Base-by-base conservation (phyloP, 192 early-diverging fungal genomes). In the Coemansia sp. region DNA sequence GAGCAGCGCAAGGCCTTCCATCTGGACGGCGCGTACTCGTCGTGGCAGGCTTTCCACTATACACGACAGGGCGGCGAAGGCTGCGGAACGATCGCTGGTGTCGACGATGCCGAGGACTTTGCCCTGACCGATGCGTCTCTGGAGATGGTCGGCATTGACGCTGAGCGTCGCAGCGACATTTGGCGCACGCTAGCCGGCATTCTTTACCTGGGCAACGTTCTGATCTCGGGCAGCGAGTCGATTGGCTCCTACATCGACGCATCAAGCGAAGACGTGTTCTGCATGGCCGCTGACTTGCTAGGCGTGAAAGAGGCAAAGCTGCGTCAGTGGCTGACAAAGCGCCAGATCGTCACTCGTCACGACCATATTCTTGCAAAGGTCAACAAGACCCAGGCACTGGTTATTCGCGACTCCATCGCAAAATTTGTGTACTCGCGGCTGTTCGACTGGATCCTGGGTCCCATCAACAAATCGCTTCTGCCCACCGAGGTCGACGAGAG, bases 171-270 rank as follows among this genome's bases (percentile, higher is more conserved):
- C 45, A 87, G 85, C 17, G 88, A 93, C 65, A 91, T 96, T 62
- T 93, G 92, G 80, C 89, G 92, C 67, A 83, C 91, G 38, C 69
- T 98, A 29, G 91, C 96, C 1, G 93, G 91, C 22, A 89, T 98
- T 61, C 65, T 98, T 59, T 95, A 96, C 69, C 76, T 98, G 48
- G 94, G 94, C 34, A 94, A 96, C 67, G 77, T 98, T 33, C 71
- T 83, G 28, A 94, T 96, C 58, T 42, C 71, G 6, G 72, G 73
- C 16, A 67, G 76, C 80, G 91, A 64, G 36, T 63, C 72, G 80
- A 88, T 69, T 36, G 73, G 67, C 51, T 69, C 92, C 85, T 57
- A 91, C 88, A 63, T 89, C 85, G 79, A 86, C 48, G 84, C 93
- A 25, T 75, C 82, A 14, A 91, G 92, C 50, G 70, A 73, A 33